Evolutionary conservation across 805 yeast species (phyloP).

Genomic region (Candida chauliodis): DNA sequence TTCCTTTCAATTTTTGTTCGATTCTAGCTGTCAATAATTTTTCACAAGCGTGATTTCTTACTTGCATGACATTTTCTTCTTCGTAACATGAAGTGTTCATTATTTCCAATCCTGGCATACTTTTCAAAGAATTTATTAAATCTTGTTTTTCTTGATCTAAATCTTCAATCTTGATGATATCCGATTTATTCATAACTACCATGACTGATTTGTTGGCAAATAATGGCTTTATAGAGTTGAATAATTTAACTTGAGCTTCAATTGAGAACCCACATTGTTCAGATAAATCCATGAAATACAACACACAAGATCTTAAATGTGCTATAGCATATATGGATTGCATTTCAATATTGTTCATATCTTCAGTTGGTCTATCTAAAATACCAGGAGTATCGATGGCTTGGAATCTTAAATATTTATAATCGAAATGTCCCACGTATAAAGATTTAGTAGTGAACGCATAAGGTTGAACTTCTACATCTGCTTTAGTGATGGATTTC

Average conservation of each 20-base stretch:
- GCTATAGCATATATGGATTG: constrained; percentile 99
- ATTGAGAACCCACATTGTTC: constrained; percentile 99
- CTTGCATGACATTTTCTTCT: constrained; percentile 93
- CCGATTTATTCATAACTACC: constrained; percentile 94
- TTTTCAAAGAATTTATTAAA: constrained; percentile 60
- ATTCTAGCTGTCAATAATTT: constrained; percentile 91
- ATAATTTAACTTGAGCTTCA: constrained; percentile 95
- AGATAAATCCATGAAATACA: constrained; percentile 96
- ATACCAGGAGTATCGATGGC: constrained; percentile 99
- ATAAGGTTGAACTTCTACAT: constrained; percentile 98
- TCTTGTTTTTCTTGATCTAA: constrained; percentile 72
- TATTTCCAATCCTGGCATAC: constrained; percentile 80
- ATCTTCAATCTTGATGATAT: constrained; percentile 82
- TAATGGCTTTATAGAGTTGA: constrained; percentile 94
- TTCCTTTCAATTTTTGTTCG: constrained; percentile 92
- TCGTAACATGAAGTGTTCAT: constrained; percentile 91
- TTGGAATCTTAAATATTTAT: constrained; percentile 95
- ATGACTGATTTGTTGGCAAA: constrained; percentile 95
- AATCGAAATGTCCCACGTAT: constrained; percentile 98
- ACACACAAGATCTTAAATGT: constrained; percentile 91
- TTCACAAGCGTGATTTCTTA: constrained; percentile 96
- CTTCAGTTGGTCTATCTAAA: constrained; percentile 97
- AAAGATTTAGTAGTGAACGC: constrained; percentile 98
- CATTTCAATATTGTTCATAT: constrained; percentile 99
- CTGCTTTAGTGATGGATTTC: constrained; percentile 92